Evolutionary conservation across 2,329 filamentous ascomycete genomes (phyloP).

Genomic region (Epichloe gansuensis): DNA sequence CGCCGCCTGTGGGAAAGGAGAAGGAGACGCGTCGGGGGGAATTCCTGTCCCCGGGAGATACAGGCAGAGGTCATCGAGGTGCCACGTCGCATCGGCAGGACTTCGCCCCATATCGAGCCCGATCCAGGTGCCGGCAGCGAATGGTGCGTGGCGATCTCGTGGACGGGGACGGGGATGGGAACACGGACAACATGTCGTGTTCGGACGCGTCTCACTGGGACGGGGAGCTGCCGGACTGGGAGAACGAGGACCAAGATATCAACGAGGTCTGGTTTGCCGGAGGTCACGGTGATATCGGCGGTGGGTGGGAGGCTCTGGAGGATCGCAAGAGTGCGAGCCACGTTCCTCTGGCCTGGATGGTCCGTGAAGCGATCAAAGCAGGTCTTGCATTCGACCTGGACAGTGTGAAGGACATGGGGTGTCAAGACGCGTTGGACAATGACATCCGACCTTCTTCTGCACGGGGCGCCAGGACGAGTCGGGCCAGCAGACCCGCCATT

Average conservation of each 20-base stretch:
- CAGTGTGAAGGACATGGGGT: conserved; percentile 55
- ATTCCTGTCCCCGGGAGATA: conserved; percentile 7
- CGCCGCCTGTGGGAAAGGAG: background rate
- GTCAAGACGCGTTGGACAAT: conserved; percentile 18
- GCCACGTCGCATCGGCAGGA: conserved; percentile 1
- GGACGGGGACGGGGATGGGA: conserved; percentile 5
- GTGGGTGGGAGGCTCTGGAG: conserved; percentile 52
- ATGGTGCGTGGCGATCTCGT: conserved; percentile 3
- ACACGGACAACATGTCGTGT: conserved; percentile 16
- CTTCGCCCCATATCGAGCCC: conserved; percentile 29
- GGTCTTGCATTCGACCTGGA: conserved; percentile 58
- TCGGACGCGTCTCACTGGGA: conserved; percentile 18
- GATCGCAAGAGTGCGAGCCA: conserved; percentile 53
- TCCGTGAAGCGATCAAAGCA: conserved; percentile 44
- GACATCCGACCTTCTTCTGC: conserved; percentile 3
- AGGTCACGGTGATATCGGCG: conserved; percentile 66
- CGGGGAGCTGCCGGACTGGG: conserved; percentile 24
- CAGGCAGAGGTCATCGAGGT: conserved; percentile 8
- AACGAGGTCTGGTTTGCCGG: conserved; percentile 73
- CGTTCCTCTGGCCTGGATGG: conserved; percentile 58
- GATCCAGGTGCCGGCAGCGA: conserved; percentile 25
- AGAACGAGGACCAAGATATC: conserved; percentile 53
- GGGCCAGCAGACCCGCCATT: conserved; percentile 12
- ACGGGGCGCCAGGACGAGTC: background rate
- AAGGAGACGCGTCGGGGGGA: conserved; percentile 2